Base-by-base conservation (phyloP, 208 protist genomes). In the Leishmania tropica region DNA sequence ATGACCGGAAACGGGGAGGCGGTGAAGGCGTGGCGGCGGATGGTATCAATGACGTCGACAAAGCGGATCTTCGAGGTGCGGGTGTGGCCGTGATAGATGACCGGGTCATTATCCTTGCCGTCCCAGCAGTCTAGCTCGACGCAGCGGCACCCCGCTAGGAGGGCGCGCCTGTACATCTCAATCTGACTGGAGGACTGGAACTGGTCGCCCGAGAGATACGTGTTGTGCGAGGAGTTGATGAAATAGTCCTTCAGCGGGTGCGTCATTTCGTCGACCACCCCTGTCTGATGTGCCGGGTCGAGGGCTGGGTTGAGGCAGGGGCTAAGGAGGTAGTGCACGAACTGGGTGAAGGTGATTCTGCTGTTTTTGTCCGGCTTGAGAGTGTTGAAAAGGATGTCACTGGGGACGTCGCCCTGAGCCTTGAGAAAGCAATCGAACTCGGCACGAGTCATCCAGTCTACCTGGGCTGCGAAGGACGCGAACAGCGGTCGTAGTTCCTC, bases 131-230 rank as follows among this genome's bases (percentile, higher is more conserved):
- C 93, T 28, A 97, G 74, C 75, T 97, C 93, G 58, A 98, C 88
- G 80, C 94, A 98, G 56, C 93, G 90, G 76, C 90, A 96, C 11
- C 93, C 93, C 37, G 85, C 86, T 6, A 91, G 79, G 15, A 97
- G 80, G 3, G 86, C 89, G 47, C 89, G 84, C 68, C 85, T 85
- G 83, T 97, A 97, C 88, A 94, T 94, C 24, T 93, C 85, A 5
- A 88, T 67, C 48, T 85, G 79, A 47, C 87, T 91, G 28, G 77
- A 76, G 31, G 85, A 87, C 58, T 74, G 79, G 37, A 99, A 79
- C 89, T 99, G 98, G 88, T 99, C 89, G 24, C 96, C 97, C 11
- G 89, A 91, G 7, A 99, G 84, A 81, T 99, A 99, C 1, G 98
- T 99, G 88, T 99, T 99, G 85, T 99, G 98, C 17, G 95, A 98